These are phyloP conservation scores for Quercus berberidifolia DNA, from an alignment of 306 rosid species.

Conservation along the genomic window DNA sequence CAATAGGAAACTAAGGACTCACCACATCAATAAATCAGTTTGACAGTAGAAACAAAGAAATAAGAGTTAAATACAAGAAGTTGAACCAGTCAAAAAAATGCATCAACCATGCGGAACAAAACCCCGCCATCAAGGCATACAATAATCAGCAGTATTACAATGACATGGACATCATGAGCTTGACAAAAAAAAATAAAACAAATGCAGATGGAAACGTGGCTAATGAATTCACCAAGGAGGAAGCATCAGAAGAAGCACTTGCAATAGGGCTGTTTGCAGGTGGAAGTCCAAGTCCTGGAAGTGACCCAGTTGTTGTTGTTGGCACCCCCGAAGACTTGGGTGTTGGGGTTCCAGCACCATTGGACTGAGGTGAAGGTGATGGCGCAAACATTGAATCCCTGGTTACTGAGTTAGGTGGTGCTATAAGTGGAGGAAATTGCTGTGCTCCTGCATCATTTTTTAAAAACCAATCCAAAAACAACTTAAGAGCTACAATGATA, in stretches of 20 bases:
- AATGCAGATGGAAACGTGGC: conserved; percentile 36
- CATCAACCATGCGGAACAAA: conserved; percentile 20
- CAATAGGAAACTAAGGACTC: conserved; percentile 20
- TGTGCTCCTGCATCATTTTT: conserved; percentile 59
- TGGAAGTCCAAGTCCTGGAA: conserved; percentile 58
- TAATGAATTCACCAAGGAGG: conserved; percentile 53
- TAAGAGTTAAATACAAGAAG: conserved; percentile 27
- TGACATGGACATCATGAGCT: conserved; percentile 36
- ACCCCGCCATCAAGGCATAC: conserved; percentile 14
- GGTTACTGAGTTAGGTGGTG: conserved; percentile 67
- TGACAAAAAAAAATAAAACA: conserved; percentile 35
- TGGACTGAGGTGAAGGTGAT: conserved; percentile 64
- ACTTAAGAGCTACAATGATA: background rate
- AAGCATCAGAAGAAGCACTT: conserved; percentile 55
- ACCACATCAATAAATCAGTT: conserved; percentile 38
- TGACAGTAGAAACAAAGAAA: conserved; percentile 28
- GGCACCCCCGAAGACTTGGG: conserved; percentile 56
- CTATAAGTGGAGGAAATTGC: conserved; percentile 72
- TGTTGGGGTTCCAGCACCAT: conserved; percentile 33
- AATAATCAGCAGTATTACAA: conserved; percentile 41
- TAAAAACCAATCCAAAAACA: background rate
- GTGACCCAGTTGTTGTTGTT: conserved; percentile 36
- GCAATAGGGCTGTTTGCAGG: conserved; percentile 69
- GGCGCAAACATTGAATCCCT: conserved; percentile 58
- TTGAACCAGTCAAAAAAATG: conserved; percentile 3